Evolutionary conservation across 176 grass and related monocot genomes (phyloP), one percentile per base, ranked within the genome.

Genomic region (Carex pumila): DNA sequence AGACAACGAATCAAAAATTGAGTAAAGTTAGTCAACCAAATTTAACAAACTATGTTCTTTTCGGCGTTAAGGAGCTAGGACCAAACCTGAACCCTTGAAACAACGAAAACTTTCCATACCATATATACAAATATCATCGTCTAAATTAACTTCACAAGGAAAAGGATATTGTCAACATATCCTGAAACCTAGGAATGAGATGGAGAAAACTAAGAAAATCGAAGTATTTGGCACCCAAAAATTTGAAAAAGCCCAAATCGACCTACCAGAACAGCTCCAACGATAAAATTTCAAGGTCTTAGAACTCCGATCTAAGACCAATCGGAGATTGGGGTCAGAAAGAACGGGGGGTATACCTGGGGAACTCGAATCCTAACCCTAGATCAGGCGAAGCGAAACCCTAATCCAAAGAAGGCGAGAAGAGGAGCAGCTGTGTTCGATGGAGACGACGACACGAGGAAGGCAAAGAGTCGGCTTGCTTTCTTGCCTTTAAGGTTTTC

Each of bases 271-370:
- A 34, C 19, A 79, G 30, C 14, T 10, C 5, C 6, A 78, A 57
- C 50, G 21, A 47, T 7, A 8, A 54, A 30, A 71, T n/a, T 76
- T 76, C 6, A 79, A 56, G 12, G 74, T 25, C 37, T 6, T 39
- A 79, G 74, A 79, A 81, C 56, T 81, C 78, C 78, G 78, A 81
- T 81, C 78, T 41, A 62, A 61, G 18, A 53, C 17, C 29, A 59
- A 36, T 12, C 77, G 54, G 13, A 12, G 78, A 80, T 32, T 71
- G 7, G 37, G 17, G 37, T 3, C 31, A 63, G 60, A 62, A 2
- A 71, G 7, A 71, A 36, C n/a, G 25, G 30, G 25, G 3, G 43
- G 43, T 7, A 4, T 14, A 77, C 68, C 68, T 71, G 37, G 68
- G 37, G 68, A 31, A 77, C 5, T 55, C 25, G 14, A 8, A 55